phyloP scores from a whole-genome alignment of 208 protist species.

The Perkinsela sp. region DNA sequence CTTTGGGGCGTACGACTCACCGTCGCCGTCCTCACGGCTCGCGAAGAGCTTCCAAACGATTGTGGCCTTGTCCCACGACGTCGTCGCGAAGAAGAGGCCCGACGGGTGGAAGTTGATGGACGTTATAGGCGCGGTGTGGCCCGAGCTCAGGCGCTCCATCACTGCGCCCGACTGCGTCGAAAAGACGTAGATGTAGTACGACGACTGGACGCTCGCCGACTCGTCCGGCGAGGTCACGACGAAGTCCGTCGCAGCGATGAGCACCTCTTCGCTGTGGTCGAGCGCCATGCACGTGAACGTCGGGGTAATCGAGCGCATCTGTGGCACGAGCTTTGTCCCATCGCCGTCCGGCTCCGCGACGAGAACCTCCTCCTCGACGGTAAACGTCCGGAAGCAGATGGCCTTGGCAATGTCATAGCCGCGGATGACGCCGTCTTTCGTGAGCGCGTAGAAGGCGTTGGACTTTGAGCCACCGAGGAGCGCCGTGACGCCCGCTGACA shows the following conservation, averaged over 20 bases:
- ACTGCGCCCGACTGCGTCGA: conserved; percentile 60
- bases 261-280: conserved; percentile 58
- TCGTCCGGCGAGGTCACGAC: neutral
- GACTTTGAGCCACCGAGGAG: conserved; percentile 37
- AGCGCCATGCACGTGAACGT: conserved; percentile 61
- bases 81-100: conserved; percentile 42
- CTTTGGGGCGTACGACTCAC: neutral
- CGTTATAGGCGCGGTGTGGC: conserved; percentile 54
- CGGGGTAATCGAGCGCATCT: neutral
- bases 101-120: conserved; percentile 57
- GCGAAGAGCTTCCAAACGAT: conserved; percentile 67
- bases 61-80: conserved; percentile 51
- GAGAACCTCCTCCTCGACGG: conserved; percentile 15
- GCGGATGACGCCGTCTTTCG: conserved; percentile 58
- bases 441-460: conserved; percentile 64
- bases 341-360: neutral
- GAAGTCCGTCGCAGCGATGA: conserved; percentile 31
- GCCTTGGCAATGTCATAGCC: conserved; percentile 67
- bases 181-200: conserved; percentile 59
- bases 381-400: conserved; percentile 59
- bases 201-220: conserved; percentile 6
- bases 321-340: neutral
- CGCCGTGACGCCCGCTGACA: conserved; percentile 32
- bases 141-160: conserved; percentile 43
- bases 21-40: conserved; percentile 32